Base-by-base conservation (phyloP, 331 rosid species). In the Phaseolus coccineus region DNA sequence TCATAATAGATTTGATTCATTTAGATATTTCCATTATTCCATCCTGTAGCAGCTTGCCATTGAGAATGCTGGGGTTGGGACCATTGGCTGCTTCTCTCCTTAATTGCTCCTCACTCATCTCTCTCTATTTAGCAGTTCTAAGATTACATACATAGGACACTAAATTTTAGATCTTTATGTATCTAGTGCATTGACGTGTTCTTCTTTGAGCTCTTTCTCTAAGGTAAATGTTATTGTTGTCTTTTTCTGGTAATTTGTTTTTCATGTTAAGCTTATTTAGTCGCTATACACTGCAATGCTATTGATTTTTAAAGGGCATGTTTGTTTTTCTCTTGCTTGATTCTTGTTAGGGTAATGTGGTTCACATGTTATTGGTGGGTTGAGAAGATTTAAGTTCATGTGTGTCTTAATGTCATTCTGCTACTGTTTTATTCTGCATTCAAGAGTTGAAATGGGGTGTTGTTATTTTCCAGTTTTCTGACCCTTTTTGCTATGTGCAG, bases 401-500 rank as follows among this genome's bases (percentile, higher is more conserved):
- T 15, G 33, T 76, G 27, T 33, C 33, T 57, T 57, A 47, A 1
- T 62, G 46, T 25, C 55, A 35, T 76, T 76, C 35, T 62, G 2
- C 71, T 28, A 47, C 22, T 74, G 11, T 39, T 35, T 69, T 3
- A 3, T 33, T n/a, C 47, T 8, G 28, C 58, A 33, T 73, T 33
- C 74, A 48, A 3, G 12, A 28, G 14, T 39, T 55, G 64, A 57
- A 48, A 52, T 28, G 51, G 42, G 25, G 19, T 30, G 77, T 71
- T 13, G 42, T 77, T 73, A 15, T 76, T 44, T 31, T 6, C 22
- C 22, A 10, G n/a, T 31, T 42, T 22, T 68, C 28, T 81, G 74
- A 77, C 30, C 50, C 25, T 40, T 53, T 46, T 51, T 52, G 42
- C 37, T 35, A 1, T 76, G n/a, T 70, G 42, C 85, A 71, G 86